Conservation (phyloP, 768 basidiomycete species). For the Termitomyces sp. region DNA sequence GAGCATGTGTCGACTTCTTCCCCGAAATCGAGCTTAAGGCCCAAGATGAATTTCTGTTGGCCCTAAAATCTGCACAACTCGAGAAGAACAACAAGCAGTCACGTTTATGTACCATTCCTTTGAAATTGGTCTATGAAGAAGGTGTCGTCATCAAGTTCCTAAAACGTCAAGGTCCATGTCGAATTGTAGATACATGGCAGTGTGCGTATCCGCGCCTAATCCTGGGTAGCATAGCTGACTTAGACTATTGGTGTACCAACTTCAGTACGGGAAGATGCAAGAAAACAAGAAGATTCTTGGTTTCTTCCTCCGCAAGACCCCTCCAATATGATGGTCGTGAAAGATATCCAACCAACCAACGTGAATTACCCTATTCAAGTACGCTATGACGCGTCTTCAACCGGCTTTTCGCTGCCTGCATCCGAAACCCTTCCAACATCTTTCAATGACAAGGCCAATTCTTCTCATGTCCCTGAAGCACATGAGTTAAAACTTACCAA, state of each 20-base stretch:
- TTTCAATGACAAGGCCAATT: neutral
- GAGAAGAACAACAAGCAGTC: constrained; percentile 19
- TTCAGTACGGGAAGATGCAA: constrained; percentile 9
- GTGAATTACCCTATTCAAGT: neutral
- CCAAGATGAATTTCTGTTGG: constrained; percentile 37
- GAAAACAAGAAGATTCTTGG: constrained; percentile 20
- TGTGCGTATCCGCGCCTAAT: constrained; percentile 20
- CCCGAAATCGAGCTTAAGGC: constrained; percentile 32
- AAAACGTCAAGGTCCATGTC: constrained; percentile 19
- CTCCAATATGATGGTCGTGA: neutral
- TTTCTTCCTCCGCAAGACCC: constrained; percentile 19
- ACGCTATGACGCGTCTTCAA: neutral
- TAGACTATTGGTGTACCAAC: neutral
- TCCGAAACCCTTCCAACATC: neutral
- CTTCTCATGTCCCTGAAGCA: neutral
- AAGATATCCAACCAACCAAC: neutral
- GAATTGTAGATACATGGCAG: constrained; percentile 33
- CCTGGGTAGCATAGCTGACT: neutral
- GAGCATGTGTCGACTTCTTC: constrained; percentile 24
- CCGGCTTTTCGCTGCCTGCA: neutral
- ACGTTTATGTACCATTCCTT: constrained; percentile 27
- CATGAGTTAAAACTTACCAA: constrained; percentile 1
- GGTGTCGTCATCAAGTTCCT: constrained; percentile 37
- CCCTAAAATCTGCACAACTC: constrained; percentile 37
- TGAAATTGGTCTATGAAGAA: constrained; percentile 34